Base-by-base conservation (phyloP, 352 stramenopile genomes). In the Globisporangium spiculum region DNA sequence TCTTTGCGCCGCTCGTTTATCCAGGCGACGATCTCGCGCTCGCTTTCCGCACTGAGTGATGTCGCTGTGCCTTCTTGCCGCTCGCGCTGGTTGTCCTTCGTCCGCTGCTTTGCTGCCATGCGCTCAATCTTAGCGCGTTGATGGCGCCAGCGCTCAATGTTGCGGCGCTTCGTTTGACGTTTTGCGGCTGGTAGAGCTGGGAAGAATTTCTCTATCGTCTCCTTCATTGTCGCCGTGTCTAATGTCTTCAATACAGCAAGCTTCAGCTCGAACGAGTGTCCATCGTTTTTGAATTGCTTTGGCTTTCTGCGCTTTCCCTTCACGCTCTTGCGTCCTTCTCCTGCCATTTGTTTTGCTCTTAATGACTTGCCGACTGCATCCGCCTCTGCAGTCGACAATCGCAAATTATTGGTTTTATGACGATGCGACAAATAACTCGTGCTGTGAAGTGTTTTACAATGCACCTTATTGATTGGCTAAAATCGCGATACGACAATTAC, bases 181-280 rank as follows among this genome's bases (percentile, higher is more conserved):
- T 60, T 60, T 46, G 55, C 18, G 7, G 30, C 7, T 0, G 18
- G 30, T 60, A 60, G 18, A 46, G 8, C 18, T 1, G 18, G 55
- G 1, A 30, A 60, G 18, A 60, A 60, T 4, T 0, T 60, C 24
- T 60, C 55, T 0, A 60, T 60, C 0, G 55, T 27, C 55, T 60
- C 55, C 55, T 60, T 60, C 55, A 60, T 60, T 46, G 30, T 60
- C 24, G 30, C 18, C 0, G 18, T 60, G 20, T 60, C 7, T 46
- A 60, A 46, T 27, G 55, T 0, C 1, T 3, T 46, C 16, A 60
- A 46, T 60, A 60, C 30, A 46, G 55, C 55, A 60, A 60, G 55
- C 55, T 60, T 60, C 18, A 60, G 55, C 55, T 60, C 30, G 2
- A 60, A 60, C 16, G 55, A 60, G 30, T 60, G 55, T 46, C 55